Percentiles rank a stretch among this genome's conserved stretches.
Conservation (phyloP, 2,329 filamentous ascomycete species). For the Pseudocercospora musae region DNA sequence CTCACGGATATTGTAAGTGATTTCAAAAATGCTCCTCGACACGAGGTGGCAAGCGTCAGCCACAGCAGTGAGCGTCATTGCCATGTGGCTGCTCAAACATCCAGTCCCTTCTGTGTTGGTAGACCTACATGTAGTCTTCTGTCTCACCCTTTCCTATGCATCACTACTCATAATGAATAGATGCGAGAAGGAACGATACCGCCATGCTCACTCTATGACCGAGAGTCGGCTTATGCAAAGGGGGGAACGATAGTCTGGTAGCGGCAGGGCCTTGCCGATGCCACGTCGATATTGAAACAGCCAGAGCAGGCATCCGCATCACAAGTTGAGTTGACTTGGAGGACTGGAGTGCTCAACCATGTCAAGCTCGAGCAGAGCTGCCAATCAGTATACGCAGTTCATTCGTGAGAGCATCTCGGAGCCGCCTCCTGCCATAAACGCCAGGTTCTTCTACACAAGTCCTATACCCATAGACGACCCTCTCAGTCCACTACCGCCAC, state of each 20-base stretch:
- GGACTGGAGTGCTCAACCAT: not conserved
- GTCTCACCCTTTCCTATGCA: not conserved
- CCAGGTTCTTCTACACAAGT: conserved; percentile 39
- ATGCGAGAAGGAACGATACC: not conserved
- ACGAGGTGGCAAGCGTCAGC: not conserved
- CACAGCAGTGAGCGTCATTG: not conserved
- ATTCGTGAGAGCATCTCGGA: conserved; percentile 41
- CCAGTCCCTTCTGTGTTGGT: too few species aligned
- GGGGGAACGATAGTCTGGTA: not conserved
- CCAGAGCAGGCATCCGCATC: conserved; percentile 11
- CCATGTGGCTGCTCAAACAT: not conserved
- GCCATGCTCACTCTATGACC: not conserved
- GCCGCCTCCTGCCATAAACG: conserved; percentile 34
- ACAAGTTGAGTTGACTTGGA: not conserved
- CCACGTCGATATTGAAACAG: conserved; percentile 10
- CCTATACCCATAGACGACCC: conserved; percentile 39
- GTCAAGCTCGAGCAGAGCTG: conserved; percentile 7
- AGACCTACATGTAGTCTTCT: not conserved
- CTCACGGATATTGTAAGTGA: too few species aligned
- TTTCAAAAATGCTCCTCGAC: too few species aligned
- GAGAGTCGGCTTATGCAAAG: not conserved
- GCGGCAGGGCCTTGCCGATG: conserved; percentile 7
- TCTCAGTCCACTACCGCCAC: conserved; percentile 38
- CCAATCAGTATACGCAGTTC: conserved; percentile 33
- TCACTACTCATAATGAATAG: not conserved